Percentiles rank a stretch among this genome's conserved stretches.
These are phyloP conservation scores for Heterobasidion annosum DNA, from an alignment of 1,284 basidiomycete species.

Conservation along the genomic window DNA sequence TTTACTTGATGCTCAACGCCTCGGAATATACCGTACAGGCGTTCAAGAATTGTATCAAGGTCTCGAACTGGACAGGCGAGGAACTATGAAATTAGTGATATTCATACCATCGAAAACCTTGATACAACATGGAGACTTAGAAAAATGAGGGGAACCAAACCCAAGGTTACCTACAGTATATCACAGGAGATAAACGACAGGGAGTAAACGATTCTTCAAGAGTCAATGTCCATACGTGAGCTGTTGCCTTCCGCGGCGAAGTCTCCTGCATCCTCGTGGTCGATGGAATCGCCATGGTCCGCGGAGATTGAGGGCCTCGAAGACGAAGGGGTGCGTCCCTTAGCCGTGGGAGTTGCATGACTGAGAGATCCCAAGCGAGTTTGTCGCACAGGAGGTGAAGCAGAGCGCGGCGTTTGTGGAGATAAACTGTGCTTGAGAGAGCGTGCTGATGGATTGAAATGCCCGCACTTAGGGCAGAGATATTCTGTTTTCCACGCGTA, in stretches of 20 bases:
- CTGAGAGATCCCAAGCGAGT: not conserved
- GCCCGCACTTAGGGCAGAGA: slow-evolving; percentile 59
- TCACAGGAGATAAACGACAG: not conserved
- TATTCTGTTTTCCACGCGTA: slow-evolving; percentile 45
- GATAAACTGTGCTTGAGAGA: slow-evolving; percentile 14
- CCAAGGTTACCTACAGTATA: not conserved
- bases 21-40: no score
- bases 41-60: no score
- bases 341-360: not conserved
- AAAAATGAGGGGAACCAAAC: not conserved
- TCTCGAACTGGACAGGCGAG: no score
- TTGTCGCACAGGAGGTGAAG: not conserved
- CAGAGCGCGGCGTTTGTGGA: not conserved
- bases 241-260: not conserved
- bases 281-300: not conserved
- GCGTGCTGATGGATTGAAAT: slow-evolving; percentile 57
- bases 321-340: not conserved
- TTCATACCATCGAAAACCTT: not conserved
- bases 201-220: not conserved
- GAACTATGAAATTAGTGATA: not conserved
- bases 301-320: not conserved
- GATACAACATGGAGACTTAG: not conserved
- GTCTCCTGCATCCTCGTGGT: not conserved
- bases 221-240: slow-evolving; percentile 2
- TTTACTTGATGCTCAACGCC: no score